Percentiles rank a stretch among this genome's conserved stretches.
phyloP scores from a whole-genome alignment of 2,329 filamentous ascomycete genomes.

The Achaetomium macrosporum region DNA sequence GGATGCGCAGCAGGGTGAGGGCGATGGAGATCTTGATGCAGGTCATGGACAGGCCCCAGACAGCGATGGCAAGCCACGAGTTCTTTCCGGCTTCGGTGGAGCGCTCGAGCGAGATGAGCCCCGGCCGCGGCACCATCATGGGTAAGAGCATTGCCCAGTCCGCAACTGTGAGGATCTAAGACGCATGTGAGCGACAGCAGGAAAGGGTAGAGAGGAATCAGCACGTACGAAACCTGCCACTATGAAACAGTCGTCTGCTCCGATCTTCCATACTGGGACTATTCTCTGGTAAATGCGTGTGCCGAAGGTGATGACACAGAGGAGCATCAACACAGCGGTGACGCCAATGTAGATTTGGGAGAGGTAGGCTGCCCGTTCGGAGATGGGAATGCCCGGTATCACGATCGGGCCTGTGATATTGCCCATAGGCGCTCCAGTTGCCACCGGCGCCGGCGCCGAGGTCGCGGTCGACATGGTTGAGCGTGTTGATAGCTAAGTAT shows the following conservation, averaged over 20 bases:
- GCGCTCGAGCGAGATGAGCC: constrained; percentile 10
- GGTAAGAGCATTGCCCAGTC: constrained; percentile 19
- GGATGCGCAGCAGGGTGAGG: constrained; percentile 22
- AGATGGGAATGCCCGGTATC: constrained; percentile 7
- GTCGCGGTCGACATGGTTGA: constrained; percentile 2
- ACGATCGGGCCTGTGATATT: background rate
- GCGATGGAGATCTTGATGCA: constrained; percentile 24
- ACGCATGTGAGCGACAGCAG: background rate
- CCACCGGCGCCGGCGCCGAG: background rate
- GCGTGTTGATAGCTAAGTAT: background rate
- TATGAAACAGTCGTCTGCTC: constrained; percentile 21
- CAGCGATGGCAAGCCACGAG: constrained; percentile 21
- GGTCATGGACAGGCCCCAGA: constrained; percentile 24
- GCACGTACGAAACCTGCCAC: constrained; percentile 16
- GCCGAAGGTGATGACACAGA: constrained; percentile 16
- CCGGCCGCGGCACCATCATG: constrained; percentile 7
- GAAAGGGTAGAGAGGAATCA: background rate
- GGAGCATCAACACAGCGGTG: constrained; percentile 10
- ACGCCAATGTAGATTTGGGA: constrained; percentile 14
- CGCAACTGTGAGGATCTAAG: constrained; percentile 16
- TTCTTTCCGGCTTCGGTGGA: constrained; percentile 11
- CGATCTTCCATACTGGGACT: constrained; percentile 20
- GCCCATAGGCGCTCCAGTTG: background rate
- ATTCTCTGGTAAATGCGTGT: constrained; percentile 21
- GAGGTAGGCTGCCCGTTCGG: constrained; percentile 14